Conservation (phyloP, 768 basidiomycete genomes). For the Pluteus cervinus region DNA sequence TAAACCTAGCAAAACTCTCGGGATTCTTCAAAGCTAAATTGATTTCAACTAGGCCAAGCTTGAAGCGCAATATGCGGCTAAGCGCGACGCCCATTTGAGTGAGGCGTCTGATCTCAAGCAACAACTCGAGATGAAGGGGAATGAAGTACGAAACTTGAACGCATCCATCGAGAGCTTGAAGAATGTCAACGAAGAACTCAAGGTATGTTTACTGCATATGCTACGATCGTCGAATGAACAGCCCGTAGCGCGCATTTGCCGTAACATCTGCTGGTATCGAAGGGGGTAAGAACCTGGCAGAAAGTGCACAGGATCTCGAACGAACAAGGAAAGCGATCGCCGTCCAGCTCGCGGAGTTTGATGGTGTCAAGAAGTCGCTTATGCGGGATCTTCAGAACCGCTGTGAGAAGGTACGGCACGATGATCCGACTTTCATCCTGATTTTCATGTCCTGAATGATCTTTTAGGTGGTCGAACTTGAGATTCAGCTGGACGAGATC, state of each 20-base stretch:
- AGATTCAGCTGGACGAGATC: conserved; percentile 97
- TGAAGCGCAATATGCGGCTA: conserved; percentile 88
- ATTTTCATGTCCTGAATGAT: conserved; percentile 12
- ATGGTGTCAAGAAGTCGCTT: conserved; percentile 96
- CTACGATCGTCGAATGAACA: conserved; percentile 5
- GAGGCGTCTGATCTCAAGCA: conserved; percentile 86
- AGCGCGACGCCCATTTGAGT: conserved; percentile 81
- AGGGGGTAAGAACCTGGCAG: conserved; percentile 93
- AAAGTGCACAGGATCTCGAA: conserved; percentile 96
- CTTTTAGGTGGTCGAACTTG: conserved; percentile 90
- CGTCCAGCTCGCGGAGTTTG: conserved; percentile 97
- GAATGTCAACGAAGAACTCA: conserved; percentile 95
- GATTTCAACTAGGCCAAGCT: conserved; percentile 87
- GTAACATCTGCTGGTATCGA: conserved; percentile 97
- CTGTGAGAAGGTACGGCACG: conserved; percentile 85
- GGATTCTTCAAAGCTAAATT: conserved; percentile 11
- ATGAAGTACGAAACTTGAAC: conserved; percentile 80
- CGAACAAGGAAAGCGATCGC: conserved; percentile 95
- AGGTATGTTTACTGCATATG: conserved; percentile 44
- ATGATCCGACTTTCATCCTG: conserved; percentile 6
- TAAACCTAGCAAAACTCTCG: conserved; percentile 15
- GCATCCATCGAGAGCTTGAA: conserved; percentile 88
- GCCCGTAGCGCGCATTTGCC: conserved; percentile 82
- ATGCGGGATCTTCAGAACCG: conserved; percentile 99
- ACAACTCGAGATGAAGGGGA: conserved; percentile 78